Conservation (phyloP, 768 basidiomycete genomes). For the Mycena rebaudengoi region DNA sequence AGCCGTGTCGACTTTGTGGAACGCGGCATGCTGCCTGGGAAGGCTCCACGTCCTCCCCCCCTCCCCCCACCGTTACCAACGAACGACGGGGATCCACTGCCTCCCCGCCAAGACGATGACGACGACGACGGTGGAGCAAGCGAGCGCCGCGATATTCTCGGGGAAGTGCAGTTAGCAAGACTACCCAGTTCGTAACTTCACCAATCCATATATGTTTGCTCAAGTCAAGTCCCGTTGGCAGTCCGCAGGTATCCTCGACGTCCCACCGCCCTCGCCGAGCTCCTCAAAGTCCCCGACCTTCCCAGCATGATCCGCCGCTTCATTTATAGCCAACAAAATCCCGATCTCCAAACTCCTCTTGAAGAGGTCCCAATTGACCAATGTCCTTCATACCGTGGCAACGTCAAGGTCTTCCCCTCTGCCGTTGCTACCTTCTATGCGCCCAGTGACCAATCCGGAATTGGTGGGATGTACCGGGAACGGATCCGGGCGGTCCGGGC, state of each 20-base stretch:
- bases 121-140: background rate
- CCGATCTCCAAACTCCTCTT: slow-evolving; percentile 6
- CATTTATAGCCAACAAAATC: slow-evolving; percentile 33
- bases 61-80: no score
- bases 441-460: slow-evolving; percentile 44
- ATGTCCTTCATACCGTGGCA: slow-evolving; percentile 29
- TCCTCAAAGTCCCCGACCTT: background rate
- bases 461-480: slow-evolving; percentile 39
- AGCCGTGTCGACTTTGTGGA: no score
- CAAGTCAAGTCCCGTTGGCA: slow-evolving; percentile 23
- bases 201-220: slow-evolving; percentile 9
- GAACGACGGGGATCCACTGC: no score
- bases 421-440: slow-evolving; percentile 42
- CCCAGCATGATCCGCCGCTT: slow-evolving; percentile 21
- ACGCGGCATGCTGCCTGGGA: no score
- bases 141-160: background rate
- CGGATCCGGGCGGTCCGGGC: slow-evolving; percentile 35
- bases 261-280: background rate
- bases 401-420: slow-evolving; percentile 36
- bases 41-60: no score
- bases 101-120: background rate
- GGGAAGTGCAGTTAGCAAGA: slow-evolving; percentile 13
- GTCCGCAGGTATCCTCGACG: background rate
- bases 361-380: slow-evolving; percentile 19
- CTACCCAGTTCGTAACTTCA: background rate